Conservation (phyloP, 352 stramenopile genomes). For the Thalassiosira hispida region DNA sequence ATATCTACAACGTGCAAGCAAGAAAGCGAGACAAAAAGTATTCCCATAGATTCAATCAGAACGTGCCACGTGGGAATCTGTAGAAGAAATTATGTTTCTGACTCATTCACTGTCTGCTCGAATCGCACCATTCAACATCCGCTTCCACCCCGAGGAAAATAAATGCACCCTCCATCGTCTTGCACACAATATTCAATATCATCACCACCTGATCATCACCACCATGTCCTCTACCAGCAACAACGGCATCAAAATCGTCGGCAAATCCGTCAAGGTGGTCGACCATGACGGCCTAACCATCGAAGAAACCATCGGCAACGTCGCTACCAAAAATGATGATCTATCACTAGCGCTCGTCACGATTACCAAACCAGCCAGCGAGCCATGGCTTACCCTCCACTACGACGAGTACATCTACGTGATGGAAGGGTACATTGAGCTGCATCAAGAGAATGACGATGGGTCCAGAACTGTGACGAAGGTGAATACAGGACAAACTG, state of each 20-base stretch:
- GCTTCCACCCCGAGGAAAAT: no score
- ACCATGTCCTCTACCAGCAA: constrained; percentile 16
- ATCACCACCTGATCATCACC: no score
- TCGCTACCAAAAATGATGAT: constrained; percentile 53
- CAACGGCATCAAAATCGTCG: constrained; percentile 55
- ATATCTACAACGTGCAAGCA: no score
- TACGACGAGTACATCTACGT: constrained; percentile 80
- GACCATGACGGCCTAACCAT: constrained; percentile 70
- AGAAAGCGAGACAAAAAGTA: no score
- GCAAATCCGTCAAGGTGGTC: constrained; percentile 65
- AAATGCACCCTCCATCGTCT: no score
- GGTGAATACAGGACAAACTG: constrained; percentile 68
- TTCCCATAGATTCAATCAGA: no score
- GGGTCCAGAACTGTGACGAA: constrained; percentile 13
- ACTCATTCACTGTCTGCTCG: no score
- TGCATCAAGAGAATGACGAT: constrained; percentile 43
- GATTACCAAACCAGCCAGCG: constrained; percentile 48
- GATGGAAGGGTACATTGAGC: constrained; percentile 54
- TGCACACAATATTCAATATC: no score
- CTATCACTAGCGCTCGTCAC: constrained; percentile 71
- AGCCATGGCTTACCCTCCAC: constrained; percentile 76
- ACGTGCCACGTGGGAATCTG: no score
- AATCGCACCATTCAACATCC: no score
- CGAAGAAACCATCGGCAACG: constrained; percentile 78
- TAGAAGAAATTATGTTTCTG: no score